Base-by-base conservation (phyloP, 805 yeast genomes). In the Cephaloascus albidus region DNA sequence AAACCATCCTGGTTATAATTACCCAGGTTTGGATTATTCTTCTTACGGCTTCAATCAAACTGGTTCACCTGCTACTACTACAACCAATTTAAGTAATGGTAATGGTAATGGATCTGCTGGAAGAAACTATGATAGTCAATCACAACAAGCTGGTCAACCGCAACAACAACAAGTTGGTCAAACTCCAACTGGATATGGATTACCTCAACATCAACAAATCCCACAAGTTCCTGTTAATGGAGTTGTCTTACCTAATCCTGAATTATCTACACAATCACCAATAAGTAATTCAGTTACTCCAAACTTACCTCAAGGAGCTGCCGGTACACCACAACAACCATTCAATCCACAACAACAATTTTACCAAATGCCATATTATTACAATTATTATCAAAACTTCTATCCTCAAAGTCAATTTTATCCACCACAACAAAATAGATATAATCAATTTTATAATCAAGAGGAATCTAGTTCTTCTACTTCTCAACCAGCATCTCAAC, bases 21-120 rank as follows among this genome's bases (percentile, higher is more conserved):
- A 65, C 53, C 72, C 72, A 36, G 68, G 67, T 20, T 52, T 58
- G 36, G 73, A 67, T 48, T 67, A 67, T 54, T 53, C 62, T 33
- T 59, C 58, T 31, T 64, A 65, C 49, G 59, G 54, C 37, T 63
- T 57, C 40, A 68, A 55, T 31, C 47, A 52, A 42, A 55, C 55
- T 23, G 54, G 61, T 18, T 61, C 58, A 37, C 53, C 55, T 20
- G 55, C 54, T 43, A 45, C 56, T 30, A 51, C 47, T 42, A 46
- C 53, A 26, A 43, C 54, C 30, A 49, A 55, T 35, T 47, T 46
- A 18, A 46, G 40, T 42, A 47, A 43, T 32, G 34, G 42, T 43
- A 47, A 42, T 34, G 45, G 40, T 39, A 47, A 35, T 43, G 40
- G 36, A 40, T 17, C 27, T 14, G 18, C 17, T 33, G 38, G 28